Percentiles rank a stretch among this genome's conserved stretches.
phyloP scores from a whole-genome alignment of 495 filamentous ascomycete genomes.

The Penicillium cinerascens region DNA sequence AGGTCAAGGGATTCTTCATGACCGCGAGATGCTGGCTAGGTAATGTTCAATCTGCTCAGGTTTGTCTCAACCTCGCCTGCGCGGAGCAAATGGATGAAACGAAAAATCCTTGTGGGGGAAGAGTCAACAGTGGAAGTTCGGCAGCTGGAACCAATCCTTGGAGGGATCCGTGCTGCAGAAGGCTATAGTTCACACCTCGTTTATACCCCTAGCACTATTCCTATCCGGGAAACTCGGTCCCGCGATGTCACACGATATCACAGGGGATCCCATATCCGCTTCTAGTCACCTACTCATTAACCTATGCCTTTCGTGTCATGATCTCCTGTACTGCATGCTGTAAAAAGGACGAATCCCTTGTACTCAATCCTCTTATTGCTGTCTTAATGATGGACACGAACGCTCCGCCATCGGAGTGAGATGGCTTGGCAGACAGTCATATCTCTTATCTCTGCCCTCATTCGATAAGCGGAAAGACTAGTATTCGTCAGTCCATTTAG shows the following conservation, averaged over 20 bases:
- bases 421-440: background rate
- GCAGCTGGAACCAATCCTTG: background rate
- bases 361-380: background rate
- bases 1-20: background rate
- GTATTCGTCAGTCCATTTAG: background rate
- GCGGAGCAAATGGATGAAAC: background rate
- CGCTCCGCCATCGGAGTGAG: background rate
- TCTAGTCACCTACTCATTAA: background rate
- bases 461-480: background rate
- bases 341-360: background rate
- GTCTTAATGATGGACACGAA: background rate
- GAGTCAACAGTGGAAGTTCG: background rate
- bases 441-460: background rate
- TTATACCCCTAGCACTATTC: constrained; percentile 1
- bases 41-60: background rate
- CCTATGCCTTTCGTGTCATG: background rate
- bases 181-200: background rate
- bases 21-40: background rate
- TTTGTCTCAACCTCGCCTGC: background rate
- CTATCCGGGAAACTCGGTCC: constrained; percentile 8
- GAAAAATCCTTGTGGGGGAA: background rate
- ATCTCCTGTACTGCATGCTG: background rate
- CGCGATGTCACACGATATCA: constrained; percentile 3
- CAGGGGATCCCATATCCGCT: constrained; percentile 5
- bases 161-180: background rate